phyloP scores from a whole-genome alignment of 1,284 basidiomycete genomes.

The Rhodotorula sp. region DNA sequence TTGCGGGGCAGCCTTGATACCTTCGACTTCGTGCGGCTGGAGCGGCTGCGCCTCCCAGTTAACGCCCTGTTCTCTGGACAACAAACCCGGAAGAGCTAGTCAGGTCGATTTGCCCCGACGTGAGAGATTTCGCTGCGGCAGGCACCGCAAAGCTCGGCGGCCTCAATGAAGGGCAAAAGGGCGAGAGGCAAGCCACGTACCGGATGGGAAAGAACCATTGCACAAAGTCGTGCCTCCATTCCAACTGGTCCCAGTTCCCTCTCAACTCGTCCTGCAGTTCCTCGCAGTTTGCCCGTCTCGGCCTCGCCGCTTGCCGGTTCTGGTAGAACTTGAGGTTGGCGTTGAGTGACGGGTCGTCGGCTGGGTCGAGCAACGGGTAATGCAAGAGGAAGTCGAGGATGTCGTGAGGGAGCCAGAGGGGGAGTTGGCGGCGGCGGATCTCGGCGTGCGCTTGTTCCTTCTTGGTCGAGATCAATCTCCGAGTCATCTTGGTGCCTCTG shows the following conservation, averaged over 20 bases:
- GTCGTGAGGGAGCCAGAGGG: constrained; percentile 21
- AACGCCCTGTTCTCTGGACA: constrained; percentile 29
- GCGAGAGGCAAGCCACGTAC: not conserved
- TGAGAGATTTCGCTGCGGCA: not conserved
- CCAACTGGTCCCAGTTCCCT: constrained; percentile 30
- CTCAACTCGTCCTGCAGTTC: constrained; percentile 26
- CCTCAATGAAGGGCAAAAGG: too few relatives aligned
- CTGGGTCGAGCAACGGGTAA: constrained; percentile 1
- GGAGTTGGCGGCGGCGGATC: not conserved
- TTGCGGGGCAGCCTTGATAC: constrained; percentile 1
- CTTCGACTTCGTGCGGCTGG: constrained; percentile 20
- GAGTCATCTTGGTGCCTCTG: not conserved
- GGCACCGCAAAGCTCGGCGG: too few relatives aligned
- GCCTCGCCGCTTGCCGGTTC: constrained; percentile 10
- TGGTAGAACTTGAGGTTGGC: constrained; percentile 27
- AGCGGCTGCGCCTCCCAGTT: constrained; percentile 34
- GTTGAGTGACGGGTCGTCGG: not conserved
- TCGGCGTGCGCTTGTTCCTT: not conserved
- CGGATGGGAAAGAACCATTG: constrained; percentile 31
- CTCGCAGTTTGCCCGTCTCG: constrained; percentile 4
- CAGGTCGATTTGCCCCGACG: not conserved
- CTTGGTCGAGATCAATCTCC: not conserved
- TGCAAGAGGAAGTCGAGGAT: constrained; percentile 23
- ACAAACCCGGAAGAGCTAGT: not conserved
- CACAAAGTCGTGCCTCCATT: constrained; percentile 33